Base-by-base conservation (phyloP, 345 rosid species). In the Punica granatum region DNA sequence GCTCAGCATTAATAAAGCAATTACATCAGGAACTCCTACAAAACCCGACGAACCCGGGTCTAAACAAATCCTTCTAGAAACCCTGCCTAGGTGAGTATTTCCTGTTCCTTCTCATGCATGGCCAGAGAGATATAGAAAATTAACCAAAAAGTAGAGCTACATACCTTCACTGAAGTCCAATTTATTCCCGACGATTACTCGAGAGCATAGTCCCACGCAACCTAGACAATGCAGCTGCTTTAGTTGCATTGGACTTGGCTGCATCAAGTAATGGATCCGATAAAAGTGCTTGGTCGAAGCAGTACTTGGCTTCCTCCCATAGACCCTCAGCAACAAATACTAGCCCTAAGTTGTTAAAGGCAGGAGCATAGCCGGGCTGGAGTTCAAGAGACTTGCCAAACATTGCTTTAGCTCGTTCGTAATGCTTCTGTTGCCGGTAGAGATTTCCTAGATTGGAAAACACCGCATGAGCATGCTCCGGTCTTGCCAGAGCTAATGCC, bases 381-480 rank as follows among this genome's bases (percentile, higher is more conserved):
- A 94, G 92, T 34, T 89, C 91, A 37, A 94, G 89, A 12, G 96
- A 82, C 79, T 89, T 91, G 0, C 95, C 67, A 65, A 91, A 82
- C 99, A 91, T 91, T 59, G 98, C 96, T 72, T 83, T 89, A 67
- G 99, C 96, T 37, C 85, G 83, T 54, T 92, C 93, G 1, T 85
- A 94, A 68, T 88, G 82, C 73, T 79, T 84, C 73, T 80, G 91
- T 74, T 82, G 93, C 62, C 98, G 76, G 34, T 89, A 94, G 36
- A 94, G 87, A 81, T 88, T 94, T 65, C 99, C 99, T 0, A 94
- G 90, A 85, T 94, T 89, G 64, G 98, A 91, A 73, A 85, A 85
- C 73, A 86, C 78, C 0, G 86, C 76, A 43, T 89, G 96, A 60
- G 90, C 88, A 70, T 86, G 87, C 56, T 85, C 90, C 6, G 68